Percentiles rank a stretch among this genome's conserved stretches.
These are phyloP conservation scores for Calonectria multiphialidica DNA, from an alignment of 2,329 filamentous ascomycete genomes.

Conservation along the genomic window DNA sequence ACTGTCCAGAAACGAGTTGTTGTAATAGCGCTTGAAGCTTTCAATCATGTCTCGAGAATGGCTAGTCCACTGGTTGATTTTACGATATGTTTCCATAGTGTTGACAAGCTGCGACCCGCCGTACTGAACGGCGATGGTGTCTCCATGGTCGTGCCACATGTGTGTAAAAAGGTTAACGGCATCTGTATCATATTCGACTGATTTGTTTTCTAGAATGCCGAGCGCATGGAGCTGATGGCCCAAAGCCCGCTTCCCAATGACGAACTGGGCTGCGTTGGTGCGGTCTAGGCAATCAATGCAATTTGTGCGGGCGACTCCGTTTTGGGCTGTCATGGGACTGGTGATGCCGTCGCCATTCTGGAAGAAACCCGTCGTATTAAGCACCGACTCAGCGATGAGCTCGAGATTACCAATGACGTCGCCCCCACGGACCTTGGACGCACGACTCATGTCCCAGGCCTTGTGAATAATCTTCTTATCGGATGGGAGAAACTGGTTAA, in stretches of 20 bases:
- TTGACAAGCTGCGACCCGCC: conserved; percentile 98
- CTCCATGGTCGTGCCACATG: conserved; percentile 98
- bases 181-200: conserved; percentile 93
- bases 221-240: conserved; percentile 93
- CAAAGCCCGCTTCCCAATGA: conserved; percentile 94
- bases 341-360: conserved; percentile 85
- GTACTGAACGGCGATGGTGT: conserved; percentile 98
- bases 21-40: conserved; percentile 98
- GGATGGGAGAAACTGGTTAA: conserved; percentile 91
- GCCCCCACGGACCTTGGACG: conserved; percentile 90
- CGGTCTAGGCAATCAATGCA: conserved; percentile 98
- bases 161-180: conserved; percentile 96
- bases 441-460: conserved; percentile 98
- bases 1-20: conserved; percentile 98
- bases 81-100: conserved; percentile 98
- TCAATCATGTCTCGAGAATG: conserved; percentile 99
- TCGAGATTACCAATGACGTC: conserved; percentile 96
- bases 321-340: conserved; percentile 78
- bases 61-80: conserved; percentile 99
- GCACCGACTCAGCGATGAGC: conserved; percentile 87
- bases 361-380: conserved; percentile 91
- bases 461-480: conserved; percentile 92
- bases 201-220: conserved; percentile 83
- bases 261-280: conserved; percentile 97
- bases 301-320: conserved; percentile 93